Evolutionary conservation across 129 eudicot species (phyloP), one percentile per base, ranked within the genome.

Genomic region (Artemisia annua): DNA sequence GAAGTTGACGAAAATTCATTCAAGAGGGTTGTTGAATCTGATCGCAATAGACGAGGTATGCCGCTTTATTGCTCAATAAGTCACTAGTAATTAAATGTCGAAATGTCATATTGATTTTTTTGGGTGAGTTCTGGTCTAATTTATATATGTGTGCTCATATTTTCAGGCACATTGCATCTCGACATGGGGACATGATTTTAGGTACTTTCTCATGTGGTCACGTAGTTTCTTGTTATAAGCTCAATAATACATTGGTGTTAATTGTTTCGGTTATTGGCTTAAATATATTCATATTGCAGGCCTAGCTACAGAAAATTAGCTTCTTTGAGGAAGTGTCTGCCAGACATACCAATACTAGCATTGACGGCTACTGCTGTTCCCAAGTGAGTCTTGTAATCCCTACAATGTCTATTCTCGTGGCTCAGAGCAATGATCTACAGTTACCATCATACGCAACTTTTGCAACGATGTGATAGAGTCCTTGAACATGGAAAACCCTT

Each of bases 281-380:
- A 52, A 48, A 26, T 64, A 17, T 22, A 32, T 65, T 3, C 26
- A 63, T 59, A 74, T 68, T 80, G 59, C 86, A 94, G 98, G 85
- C 97, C 99, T 78, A 90, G 97, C 86, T 94, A 94, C 81, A 84
- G 97, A 79, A 90, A 90, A 67, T 96, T 94, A 75, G 84, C 97
- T 71, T 86, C 96, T 69, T 78, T 94, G 82, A 90, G 97, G 72
- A 80, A 80, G 63, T 73, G 61, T 59, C 73, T 94, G 48, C 96
- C 97, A 16, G 72, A 75, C 48, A 48, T 90, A 53, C 99, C 99
- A 60, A 79, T 94, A 69, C 75, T 94, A 82, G 99, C 97, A 69
- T 78, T 94, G 87, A 94, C 97, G 69, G 99, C 99, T 81, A 94
- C 99, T 57, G 97, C 99, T 80, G 99, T 79, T 81, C 97, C 99